Conservation (phyloP, 2,329 filamentous ascomycete species). For the Fusarium floridanum region DNA sequence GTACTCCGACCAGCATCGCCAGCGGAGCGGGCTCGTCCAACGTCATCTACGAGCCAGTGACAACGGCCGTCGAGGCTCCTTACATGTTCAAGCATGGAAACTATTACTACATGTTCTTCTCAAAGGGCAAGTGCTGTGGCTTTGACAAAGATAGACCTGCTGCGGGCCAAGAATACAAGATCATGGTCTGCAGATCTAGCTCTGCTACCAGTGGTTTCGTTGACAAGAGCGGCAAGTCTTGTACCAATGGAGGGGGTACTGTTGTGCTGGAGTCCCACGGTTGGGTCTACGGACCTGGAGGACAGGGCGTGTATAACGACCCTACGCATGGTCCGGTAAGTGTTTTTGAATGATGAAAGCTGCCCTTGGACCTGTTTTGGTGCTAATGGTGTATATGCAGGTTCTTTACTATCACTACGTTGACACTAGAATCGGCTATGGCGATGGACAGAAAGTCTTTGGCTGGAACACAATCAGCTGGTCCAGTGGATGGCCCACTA, state of each 20-base stretch:
- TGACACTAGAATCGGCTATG: conserved; percentile 46
- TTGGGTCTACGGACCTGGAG: conserved; percentile 74
- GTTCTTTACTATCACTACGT: conserved; percentile 63
- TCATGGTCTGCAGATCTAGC: conserved; percentile 71
- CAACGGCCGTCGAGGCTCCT: conserved; percentile 67
- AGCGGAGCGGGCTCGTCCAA: conserved; percentile 45
- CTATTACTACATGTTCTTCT: conserved; percentile 76
- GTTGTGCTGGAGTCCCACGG: conserved; percentile 71
- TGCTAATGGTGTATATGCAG: conserved; percentile 37
- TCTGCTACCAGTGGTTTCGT: conserved; percentile 67
- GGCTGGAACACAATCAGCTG: conserved; percentile 65
- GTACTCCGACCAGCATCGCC: too few relatives aligned
- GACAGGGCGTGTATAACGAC: conserved; percentile 61
- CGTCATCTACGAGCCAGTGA: conserved; percentile 59
- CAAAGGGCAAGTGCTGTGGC: conserved; percentile 70
- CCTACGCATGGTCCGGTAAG: conserved; percentile 30
- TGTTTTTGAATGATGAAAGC: neutral
- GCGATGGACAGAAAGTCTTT: conserved; percentile 61
- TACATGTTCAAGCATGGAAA: conserved; percentile 67
- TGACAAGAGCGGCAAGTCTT: conserved; percentile 67
- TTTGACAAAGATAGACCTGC: conserved; percentile 66
- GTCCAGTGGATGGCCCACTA: conserved; percentile 62
- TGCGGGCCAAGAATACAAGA: conserved; percentile 72
- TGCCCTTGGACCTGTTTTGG: neutral
- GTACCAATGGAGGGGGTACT: conserved; percentile 72